Percentiles rank a stretch among this genome's conserved stretches.
Conservation (phyloP, 2,329 filamentous ascomycete species). For the Lasiodiplodia theobromae region DNA sequence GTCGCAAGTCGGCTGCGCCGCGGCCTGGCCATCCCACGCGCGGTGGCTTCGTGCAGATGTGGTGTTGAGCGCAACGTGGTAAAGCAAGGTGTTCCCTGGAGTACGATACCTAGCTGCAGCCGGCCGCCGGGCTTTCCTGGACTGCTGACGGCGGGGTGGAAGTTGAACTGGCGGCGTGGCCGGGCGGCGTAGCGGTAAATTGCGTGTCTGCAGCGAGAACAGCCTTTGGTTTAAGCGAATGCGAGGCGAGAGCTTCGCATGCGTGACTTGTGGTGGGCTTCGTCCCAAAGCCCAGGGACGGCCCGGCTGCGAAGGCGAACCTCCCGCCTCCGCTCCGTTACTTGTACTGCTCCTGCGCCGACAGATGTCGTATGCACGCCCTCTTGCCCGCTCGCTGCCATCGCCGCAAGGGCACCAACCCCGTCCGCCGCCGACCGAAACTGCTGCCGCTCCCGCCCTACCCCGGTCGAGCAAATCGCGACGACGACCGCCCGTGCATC, state of each 20-base stretch:
- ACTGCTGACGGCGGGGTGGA: constrained; percentile 9
- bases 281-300: neutral
- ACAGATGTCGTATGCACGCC: constrained; percentile 1
- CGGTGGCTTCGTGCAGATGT: constrained; percentile 1
- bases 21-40: neutral
- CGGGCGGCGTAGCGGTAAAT: constrained; percentile 1
- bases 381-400: neutral
- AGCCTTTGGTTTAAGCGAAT: constrained; percentile 7
- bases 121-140: neutral
- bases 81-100: neutral
- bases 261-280: neutral
- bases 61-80: neutral
- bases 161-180: neutral
- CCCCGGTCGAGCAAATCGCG: constrained; percentile 17
- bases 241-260: constrained; percentile 7
- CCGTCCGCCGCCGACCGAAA: constrained; percentile 3
- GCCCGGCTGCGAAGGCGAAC: neutral
- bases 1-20: neutral
- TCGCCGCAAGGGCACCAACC: neutral
- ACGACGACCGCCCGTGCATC: constrained; percentile 14
- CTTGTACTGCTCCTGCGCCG: constrained; percentile 1
- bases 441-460: constrained; percentile 11
- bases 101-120: constrained; percentile 17
- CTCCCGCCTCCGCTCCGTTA: neutral
- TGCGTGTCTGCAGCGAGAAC: constrained; percentile 1